Percentiles rank a stretch among this genome's conserved stretches.
Evolutionary conservation across 208 protist species (phyloP).

Genomic region (Balamuthia mandrillaris): DNA sequence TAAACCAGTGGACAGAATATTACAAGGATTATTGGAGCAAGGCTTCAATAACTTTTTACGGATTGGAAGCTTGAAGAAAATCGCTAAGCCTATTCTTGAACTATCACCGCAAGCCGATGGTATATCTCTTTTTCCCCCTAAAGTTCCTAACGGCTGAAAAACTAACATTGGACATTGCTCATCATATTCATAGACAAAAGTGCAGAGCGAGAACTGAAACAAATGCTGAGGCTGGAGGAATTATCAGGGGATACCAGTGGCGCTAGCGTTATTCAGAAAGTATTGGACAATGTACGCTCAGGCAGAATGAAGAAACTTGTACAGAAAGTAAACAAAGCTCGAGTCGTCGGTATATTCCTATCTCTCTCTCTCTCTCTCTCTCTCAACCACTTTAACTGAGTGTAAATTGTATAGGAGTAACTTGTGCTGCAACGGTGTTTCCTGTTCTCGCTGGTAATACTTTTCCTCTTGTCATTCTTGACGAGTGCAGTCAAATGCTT

Average conservation of each 20-base stretch:
- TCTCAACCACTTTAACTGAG: no score
- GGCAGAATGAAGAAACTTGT: slow-evolving; percentile 14
- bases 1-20: slow-evolving; percentile 66
- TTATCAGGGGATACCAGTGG: no score
- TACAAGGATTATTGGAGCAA: slow-evolving; percentile 55
- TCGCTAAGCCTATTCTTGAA: slow-evolving; percentile 64
- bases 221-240: slow-evolving; percentile 29
- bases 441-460: slow-evolving; percentile 55
- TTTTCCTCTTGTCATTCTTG: slow-evolving; percentile 75
- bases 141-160: neutral
- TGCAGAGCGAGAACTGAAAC: neutral
- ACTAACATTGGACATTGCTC: no score
- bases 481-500: slow-evolving; percentile 75
- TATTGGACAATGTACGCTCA: neutral
- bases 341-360: slow-evolving; percentile 23
- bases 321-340: neutral
- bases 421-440: slow-evolving; percentile 69
- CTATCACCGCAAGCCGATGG: slow-evolving; percentile 42
- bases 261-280: neutral
- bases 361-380: neutral
- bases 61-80: slow-evolving; percentile 68
- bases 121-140: neutral
- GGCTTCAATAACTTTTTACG: slow-evolving; percentile 66
- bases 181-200: slow-evolving; percentile 15
- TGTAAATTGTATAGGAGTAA: no score